Percentiles rank a stretch among this genome's conserved stretches.
Conservation (phyloP, 148 eudicot species). For the Heliamphora exappendiculata region DNA sequence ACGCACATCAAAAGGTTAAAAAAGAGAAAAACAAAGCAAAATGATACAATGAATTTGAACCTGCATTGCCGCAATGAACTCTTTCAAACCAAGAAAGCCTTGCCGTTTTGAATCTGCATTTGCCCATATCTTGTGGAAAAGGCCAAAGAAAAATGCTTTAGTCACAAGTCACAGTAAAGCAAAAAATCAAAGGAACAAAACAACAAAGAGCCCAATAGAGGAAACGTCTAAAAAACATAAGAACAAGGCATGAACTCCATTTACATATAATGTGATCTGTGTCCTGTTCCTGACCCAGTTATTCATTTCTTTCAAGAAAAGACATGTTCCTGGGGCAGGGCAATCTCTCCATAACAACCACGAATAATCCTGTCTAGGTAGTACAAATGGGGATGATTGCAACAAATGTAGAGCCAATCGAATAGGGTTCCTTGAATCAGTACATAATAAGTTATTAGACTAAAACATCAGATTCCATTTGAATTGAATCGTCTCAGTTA, state of each 20-base stretch:
- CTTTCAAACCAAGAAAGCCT: constrained; percentile 82
- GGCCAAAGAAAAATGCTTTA: not conserved
- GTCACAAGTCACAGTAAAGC: not conserved
- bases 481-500: not conserved
- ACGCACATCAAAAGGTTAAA: not conserved
- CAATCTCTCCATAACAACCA: no score
- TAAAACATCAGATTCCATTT: not conserved
- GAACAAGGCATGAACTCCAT: not conserved
- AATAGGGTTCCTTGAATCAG: not conserved
- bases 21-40: not conserved
- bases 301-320: no score
- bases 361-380: no score
- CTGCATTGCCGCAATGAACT: constrained; percentile 93
- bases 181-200: not conserved
- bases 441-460: not conserved
- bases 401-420: not conserved
- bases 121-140: constrained; percentile 68
- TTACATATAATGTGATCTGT: not conserved
- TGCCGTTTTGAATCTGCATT: constrained; percentile 82
- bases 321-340: not conserved
- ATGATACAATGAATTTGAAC: constrained; percentile 22
- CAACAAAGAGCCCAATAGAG: not conserved
- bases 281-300: not conserved
- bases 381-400: no score
- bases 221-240: not conserved